phyloP scores from a whole-genome alignment of 257 asterid species.

The Datura wrightii region DNA sequence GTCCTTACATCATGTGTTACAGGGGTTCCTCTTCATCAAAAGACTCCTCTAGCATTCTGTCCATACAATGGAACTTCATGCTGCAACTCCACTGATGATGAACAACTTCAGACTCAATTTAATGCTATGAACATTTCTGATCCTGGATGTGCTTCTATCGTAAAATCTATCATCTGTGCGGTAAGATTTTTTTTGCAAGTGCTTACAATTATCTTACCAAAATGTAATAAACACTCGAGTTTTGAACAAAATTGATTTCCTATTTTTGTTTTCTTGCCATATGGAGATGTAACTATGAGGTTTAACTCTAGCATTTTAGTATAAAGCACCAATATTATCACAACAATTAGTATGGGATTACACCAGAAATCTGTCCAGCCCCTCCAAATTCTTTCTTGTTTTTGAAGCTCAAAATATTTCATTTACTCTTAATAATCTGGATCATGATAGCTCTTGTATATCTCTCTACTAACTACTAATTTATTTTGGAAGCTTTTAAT shows the following conservation, averaged over 20 bases:
- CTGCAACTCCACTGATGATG: slow-evolving; percentile 68
- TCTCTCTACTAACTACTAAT: not conserved
- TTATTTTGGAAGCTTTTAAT: not conserved
- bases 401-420: not conserved
- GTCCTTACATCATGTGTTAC: slow-evolving; percentile 31
- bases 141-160: slow-evolving; percentile 68
- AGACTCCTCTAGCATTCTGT: slow-evolving; percentile 60
- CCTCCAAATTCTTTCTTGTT: not conserved
- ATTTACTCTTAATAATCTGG: not conserved
- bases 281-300: not conserved
- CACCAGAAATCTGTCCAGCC: not conserved
- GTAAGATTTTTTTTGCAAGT: slow-evolving; percentile 40
- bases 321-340: not conserved
- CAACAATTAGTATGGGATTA: not conserved
- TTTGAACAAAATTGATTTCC: not conserved
- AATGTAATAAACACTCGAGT: not conserved
- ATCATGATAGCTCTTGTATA: not conserved
- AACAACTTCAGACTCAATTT: slow-evolving; percentile 54
- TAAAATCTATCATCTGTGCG: slow-evolving; percentile 74
- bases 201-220: slow-evolving; percentile 9
- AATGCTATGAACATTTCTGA: slow-evolving; percentile 69
- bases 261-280: not conserved
- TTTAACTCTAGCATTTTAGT: not conserved
- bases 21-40: slow-evolving; percentile 69
- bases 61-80: slow-evolving; percentile 72